phyloP scores from a whole-genome alignment of 192 early-diverging fungal species.

The Coemansia nantahalensis region DNA sequence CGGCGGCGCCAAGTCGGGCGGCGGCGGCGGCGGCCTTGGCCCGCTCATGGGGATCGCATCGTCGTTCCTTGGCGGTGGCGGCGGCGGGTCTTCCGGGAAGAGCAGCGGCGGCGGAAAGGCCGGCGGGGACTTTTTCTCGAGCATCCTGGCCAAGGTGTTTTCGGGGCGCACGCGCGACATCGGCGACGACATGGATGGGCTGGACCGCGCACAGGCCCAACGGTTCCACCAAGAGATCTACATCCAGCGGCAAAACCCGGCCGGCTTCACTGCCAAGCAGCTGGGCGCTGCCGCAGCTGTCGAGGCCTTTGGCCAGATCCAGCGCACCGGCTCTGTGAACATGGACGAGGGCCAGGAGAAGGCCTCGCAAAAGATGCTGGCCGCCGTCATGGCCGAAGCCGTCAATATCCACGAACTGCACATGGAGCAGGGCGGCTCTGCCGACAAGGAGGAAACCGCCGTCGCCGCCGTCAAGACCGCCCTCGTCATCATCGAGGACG shows the following conservation, averaged over 20 bases:
- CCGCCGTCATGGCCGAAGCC: slow-evolving; percentile 39
- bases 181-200: slow-evolving; percentile 15
- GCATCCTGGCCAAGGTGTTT: slow-evolving; percentile 49
- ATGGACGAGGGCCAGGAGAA: slow-evolving; percentile 11
- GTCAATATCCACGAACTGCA: slow-evolving; percentile 22
- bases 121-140: slow-evolving; percentile 38
- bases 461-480: slow-evolving; percentile 37
- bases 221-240: slow-evolving; percentile 28
- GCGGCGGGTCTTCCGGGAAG: slow-evolving; percentile 9
- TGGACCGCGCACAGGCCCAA: slow-evolving; percentile 22
- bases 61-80: slow-evolving; percentile 39
- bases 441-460: slow-evolving; percentile 37
- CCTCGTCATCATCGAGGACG: slow-evolving; percentile 42
- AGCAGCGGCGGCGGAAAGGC: slow-evolving; percentile 11
- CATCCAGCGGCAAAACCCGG: not conserved
- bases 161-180: slow-evolving; percentile 40
- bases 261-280: slow-evolving; percentile 27
- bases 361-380: slow-evolving; percentile 40
- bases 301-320: slow-evolving; percentile 24
- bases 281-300: slow-evolving; percentile 46
- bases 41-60: slow-evolving; percentile 39
- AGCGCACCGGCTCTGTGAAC: slow-evolving; percentile 8
- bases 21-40: slow-evolving; percentile 26
- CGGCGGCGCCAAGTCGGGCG: slow-evolving; percentile 14
- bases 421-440: slow-evolving; percentile 9